Evolutionary conservation across 345 rosid genomes (phyloP).

Genomic region (Rhizophora mangle): DNA sequence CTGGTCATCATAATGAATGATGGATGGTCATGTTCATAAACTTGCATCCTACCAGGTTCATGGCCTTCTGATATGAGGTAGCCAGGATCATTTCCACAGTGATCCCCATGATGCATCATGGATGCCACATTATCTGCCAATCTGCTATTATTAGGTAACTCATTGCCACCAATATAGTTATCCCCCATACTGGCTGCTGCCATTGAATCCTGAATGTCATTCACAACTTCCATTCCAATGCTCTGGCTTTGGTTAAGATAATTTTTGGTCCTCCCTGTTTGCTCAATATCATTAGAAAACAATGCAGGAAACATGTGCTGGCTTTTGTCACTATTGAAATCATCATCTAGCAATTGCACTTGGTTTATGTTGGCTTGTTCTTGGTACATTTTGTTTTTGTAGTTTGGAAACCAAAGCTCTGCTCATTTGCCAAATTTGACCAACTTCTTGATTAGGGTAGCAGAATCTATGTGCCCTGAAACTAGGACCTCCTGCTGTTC

Average conservation of each 20-base stretch:
- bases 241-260: conserved; percentile 13
- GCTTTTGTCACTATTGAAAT: conserved; percentile 8
- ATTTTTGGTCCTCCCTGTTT: conserved; percentile 8
- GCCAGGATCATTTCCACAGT: conserved; percentile 13
- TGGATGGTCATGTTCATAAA: conserved; percentile 14
- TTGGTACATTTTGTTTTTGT: conserved; percentile 16
- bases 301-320: conserved; percentile 26
- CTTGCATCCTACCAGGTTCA: conserved; percentile 13
- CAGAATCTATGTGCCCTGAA: conserved; percentile 52
- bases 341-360: conserved; percentile 13
- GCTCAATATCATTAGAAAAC: conserved; percentile 17
- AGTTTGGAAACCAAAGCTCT: conserved; percentile 40
- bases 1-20: conserved; percentile 16
- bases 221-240: background rate
- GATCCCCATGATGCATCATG: conserved; percentile 10
- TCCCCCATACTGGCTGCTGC: conserved; percentile 10
- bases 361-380: conserved; percentile 12
- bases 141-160: background rate
- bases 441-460: conserved; percentile 46
- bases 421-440: conserved; percentile 56
- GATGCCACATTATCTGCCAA: conserved; percentile 8
- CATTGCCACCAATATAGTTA: conserved; percentile 13
- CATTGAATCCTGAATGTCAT: conserved; percentile 8
- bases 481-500: conserved; percentile 52
- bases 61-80: conserved; percentile 15